A percentile compares a stretch with the other conserved stretches of the same genome.
phyloP scores from a whole-genome alignment of 1,139 yeast genomes.

The Pichia cactophila region DNA sequence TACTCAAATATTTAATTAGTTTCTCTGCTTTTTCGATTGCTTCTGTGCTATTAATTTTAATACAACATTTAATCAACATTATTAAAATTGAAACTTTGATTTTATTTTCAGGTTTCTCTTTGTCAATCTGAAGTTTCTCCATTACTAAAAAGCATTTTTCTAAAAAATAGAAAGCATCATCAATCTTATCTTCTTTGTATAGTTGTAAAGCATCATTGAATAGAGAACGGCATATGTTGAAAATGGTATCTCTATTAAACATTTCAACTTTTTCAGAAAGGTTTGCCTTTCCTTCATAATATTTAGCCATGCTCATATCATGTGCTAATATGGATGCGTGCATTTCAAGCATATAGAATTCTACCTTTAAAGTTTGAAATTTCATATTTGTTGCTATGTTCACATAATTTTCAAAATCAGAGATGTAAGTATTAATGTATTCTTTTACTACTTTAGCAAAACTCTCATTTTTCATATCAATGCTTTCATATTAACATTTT shows the following conservation, averaged over 20 bases:
- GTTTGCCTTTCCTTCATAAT: slow-evolving; percentile 24
- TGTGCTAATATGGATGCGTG: slow-evolving; percentile 20
- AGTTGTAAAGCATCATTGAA: slow-evolving; percentile 22
- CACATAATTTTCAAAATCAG: slow-evolving; percentile 11
- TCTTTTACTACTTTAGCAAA: slow-evolving; percentile 16
- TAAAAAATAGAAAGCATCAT: slow-evolving; percentile 19
- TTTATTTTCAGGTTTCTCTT: slow-evolving; percentile 2
- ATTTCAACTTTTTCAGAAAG: slow-evolving; percentile 3
- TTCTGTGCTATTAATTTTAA: slow-evolving; percentile 16
- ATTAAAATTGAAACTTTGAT: slow-evolving; percentile 7
- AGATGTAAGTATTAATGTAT: slow-evolving; percentile 12
- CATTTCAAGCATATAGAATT: slow-evolving; percentile 22
- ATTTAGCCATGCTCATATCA: slow-evolving; percentile 24
- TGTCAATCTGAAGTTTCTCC: slow-evolving; percentile 10
- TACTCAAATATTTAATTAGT: slow-evolving; percentile 15
- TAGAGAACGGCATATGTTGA: slow-evolving; percentile 21
- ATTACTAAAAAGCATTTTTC: slow-evolving; percentile 14
- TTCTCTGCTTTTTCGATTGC: slow-evolving; percentile 13
- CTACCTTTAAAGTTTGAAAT: slow-evolving; percentile 11
- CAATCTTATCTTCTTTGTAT: slow-evolving; percentile 12
- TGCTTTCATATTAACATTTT: slow-evolving; percentile 11
- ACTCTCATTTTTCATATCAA: slow-evolving; percentile 15
- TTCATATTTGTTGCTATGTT: not conserved
- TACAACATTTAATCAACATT: slow-evolving; percentile 19
- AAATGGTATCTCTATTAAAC: slow-evolving; percentile 3